Evolutionary conservation across 352 stramenopile species (phyloP), one percentile per base, ranked within the genome.

Genomic region (Globisporangium spinosum): DNA sequence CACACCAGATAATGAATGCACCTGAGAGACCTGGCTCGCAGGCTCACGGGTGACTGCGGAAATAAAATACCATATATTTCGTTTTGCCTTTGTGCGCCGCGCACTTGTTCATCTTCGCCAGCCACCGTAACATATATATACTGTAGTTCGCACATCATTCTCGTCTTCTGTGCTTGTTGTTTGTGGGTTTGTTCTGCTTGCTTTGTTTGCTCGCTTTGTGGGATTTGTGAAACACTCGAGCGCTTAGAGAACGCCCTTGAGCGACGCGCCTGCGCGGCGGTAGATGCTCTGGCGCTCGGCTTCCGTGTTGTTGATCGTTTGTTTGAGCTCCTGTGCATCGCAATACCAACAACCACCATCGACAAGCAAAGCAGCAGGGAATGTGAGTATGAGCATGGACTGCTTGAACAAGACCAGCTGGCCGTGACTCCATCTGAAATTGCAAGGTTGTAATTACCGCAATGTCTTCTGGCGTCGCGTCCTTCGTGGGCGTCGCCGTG

Each of bases 211-310:
- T 55, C 40, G 54, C 8, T 40, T 59, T 17, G 54, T 59, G 25
- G 3, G 15, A 2, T n/a, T n/a, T n/a, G 23, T 2, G 29, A n/a
- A 56, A n/a, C 51, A 22, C 53, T 13, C 58, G 4, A 43, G 38
- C 27, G 66, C 65, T 85, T 86, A 94, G 53, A 91, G 70, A 29
- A 92, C 74, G 40, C 86, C 86, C 70, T 94, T 94, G 58, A 94
- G 80, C 40, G 84, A 94, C 34, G 86, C 86, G 47, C 86, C 86
- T 20, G 80, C 84, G 29, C 86, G 86, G 68, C 86, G 82, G 64
- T 94, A 76, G 62, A 94, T 86, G 69, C 79, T 92, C 65, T 91
- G 84, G n/a, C 86, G 84, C 75, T 94, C 86, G 2, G 77, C 77
- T 53, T 94, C 86, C 55, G 89, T 91, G 67, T 68, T 82, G 68